Conservation (phyloP, 2,329 filamentous ascomycete genomes). For the Paecilomyces variotii region DNA sequence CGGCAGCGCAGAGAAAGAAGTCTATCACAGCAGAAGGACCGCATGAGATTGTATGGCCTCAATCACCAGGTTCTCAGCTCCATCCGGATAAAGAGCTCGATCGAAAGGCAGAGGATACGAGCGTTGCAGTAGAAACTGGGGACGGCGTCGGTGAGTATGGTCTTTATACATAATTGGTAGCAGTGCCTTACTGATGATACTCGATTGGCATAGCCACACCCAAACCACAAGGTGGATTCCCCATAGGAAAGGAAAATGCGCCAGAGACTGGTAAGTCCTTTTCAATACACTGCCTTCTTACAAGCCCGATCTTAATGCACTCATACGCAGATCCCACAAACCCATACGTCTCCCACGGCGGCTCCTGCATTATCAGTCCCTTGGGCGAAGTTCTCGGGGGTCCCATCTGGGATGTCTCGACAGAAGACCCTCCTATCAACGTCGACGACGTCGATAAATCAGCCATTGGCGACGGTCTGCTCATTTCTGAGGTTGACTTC, state of each 20-base stretch:
- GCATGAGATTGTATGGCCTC: slow-evolving; percentile 42
- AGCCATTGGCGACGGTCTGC: slow-evolving; percentile 39
- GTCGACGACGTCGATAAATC: slow-evolving; percentile 24
- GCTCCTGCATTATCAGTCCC: slow-evolving; percentile 73
- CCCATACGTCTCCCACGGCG: slow-evolving; percentile 62
- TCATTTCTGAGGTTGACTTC: slow-evolving; percentile 71
- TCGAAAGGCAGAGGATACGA: slow-evolving; percentile 1
- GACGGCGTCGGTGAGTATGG: neutral
- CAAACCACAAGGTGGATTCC: slow-evolving; percentile 2
- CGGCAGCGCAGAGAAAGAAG: slow-evolving; percentile 10
- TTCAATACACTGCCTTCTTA: neutral
- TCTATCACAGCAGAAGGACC: slow-evolving; percentile 31
- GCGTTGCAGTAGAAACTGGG: slow-evolving; percentile 1
- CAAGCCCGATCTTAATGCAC: neutral
- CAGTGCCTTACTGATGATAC: neutral
- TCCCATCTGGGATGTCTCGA: slow-evolving; percentile 66
- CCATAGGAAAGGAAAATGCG: slow-evolving; percentile 21
- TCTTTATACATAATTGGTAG: neutral
- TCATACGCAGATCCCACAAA: slow-evolving; percentile 20
- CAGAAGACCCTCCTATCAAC: slow-evolving; percentile 40
- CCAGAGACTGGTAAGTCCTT: slow-evolving; percentile 38
- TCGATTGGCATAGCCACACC: neutral
- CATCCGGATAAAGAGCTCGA: slow-evolving; percentile 11
- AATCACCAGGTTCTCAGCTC: slow-evolving; percentile 8
- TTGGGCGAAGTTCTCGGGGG: slow-evolving; percentile 71